Base-by-base conservation (phyloP, 2,329 filamentous ascomycete species). In the Phoma sp. region DNA sequence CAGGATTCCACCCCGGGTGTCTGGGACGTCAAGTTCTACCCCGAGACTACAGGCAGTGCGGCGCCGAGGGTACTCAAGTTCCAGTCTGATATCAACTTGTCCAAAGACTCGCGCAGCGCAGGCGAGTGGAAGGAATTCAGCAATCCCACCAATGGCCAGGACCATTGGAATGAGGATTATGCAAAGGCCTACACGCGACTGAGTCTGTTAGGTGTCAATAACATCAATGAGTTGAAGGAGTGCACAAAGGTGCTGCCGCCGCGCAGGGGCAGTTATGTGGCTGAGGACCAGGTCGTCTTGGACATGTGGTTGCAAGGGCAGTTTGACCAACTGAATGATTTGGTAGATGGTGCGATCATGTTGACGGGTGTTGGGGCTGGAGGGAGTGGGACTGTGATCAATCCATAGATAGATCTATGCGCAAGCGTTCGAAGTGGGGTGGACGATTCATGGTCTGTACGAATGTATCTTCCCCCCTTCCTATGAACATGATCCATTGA, bases 221-320 rank as follows among this genome's bases (percentile, higher is more conserved):
- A 82, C 60, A 79, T 84, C 64, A 83, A 83, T 67, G 60, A 70
- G 5, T 66, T 84, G 45, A 79, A 75, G 2, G 81, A 84, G 58
- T 84, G 82, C 73, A 81, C 79, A 10, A 78, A 79, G 61, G 79
- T 79, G 3, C 68, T 83, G 14, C 81, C 70, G 18, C 18, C 18
- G 18, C 18, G 18, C 18, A 51, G 35, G 18, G 32, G 38, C 7
- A 42, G 18, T 4, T 65, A 66, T 45, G 52, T 36, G 14, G 57
- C 62, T 9, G 44, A 49, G 14, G 50, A 62, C 38, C 52, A 58
- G 39, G 37, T 52, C 33, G 51, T 22, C 9, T 46, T 72, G 22
- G 69, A 72, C 52, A 55, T 65, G 52, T 71, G 68, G 69, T 49
- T 71, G 30, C 60, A 69, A 13, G 70, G 69, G 6, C 61, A 71